These are phyloP conservation scores for Capsicum pubescens DNA, from an alignment of 257 asterid species.

Conservation along the genomic window DNA sequence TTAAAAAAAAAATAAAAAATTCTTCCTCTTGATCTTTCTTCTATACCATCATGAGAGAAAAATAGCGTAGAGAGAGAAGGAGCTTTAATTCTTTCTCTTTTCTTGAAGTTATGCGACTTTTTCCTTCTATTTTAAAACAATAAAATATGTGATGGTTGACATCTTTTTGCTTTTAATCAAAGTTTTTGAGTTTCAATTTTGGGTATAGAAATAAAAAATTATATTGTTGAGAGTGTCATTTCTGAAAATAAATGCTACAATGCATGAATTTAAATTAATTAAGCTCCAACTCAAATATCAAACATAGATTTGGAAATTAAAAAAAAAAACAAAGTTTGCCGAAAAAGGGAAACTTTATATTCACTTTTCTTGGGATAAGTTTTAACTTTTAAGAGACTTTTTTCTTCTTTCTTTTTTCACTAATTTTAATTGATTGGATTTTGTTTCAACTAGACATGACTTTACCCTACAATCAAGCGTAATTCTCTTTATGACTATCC, in stretches of 20 bases:
- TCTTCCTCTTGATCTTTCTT: not conserved
- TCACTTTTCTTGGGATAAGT: not conserved
- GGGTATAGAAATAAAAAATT: no score
- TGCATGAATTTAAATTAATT: no score
- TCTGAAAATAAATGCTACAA: no score
- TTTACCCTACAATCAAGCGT: constrained; percentile 5
- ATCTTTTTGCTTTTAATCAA: no score
- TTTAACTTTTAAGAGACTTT: constrained; percentile 19
- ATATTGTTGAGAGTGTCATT: no score
- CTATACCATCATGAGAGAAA: not conserved
- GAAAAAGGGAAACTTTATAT: not conserved
- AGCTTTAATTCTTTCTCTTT: constrained; percentile 20
- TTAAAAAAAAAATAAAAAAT: not conserved
- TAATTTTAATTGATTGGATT: not conserved
- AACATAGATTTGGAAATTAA: no score
- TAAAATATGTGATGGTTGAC: not conserved
- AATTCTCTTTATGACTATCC: constrained; percentile 3
- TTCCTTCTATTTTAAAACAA: not conserved
- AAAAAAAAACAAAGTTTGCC: no score
- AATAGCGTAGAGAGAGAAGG: not conserved
- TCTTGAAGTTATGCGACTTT: constrained; percentile 20
- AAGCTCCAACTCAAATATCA: no score
- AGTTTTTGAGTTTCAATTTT: no score
- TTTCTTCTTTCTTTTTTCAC: not conserved
- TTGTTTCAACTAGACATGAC: not conserved